Percentiles rank a stretch among this genome's conserved stretches.
Evolutionary conservation across 805 yeast genomes (phyloP).

Genomic region (Jamesozyma spencerorum): DNA sequence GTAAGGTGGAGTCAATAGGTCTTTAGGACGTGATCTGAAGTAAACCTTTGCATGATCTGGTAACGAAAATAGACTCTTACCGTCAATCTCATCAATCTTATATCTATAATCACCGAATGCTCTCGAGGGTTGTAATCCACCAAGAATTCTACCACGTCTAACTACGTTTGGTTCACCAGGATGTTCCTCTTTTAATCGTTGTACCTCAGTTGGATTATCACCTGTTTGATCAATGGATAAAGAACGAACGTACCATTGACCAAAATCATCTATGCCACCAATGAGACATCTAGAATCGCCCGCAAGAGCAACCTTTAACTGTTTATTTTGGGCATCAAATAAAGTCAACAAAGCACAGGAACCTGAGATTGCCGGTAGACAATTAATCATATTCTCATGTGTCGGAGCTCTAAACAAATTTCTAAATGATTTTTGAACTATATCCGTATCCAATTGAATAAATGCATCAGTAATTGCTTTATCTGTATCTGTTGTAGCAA

Average conservation of each 20-base stretch:
- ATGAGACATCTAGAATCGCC: slow-evolving; percentile 93
- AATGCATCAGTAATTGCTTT: slow-evolving; percentile 73
- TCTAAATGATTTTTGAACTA: slow-evolving; percentile 67
- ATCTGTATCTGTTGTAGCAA: slow-evolving; percentile 42
- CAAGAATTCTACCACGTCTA: slow-evolving; percentile 81
- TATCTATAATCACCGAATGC: slow-evolving; percentile 97
- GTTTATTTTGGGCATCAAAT: slow-evolving; percentile 66
- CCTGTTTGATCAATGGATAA: slow-evolving; percentile 92
- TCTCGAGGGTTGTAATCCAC: slow-evolving; percentile 88
- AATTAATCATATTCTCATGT: slow-evolving; percentile 46
- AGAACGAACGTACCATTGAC: slow-evolving; percentile 82
- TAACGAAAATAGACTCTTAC: slow-evolving; percentile 40
- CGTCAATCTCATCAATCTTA: slow-evolving; percentile 55
- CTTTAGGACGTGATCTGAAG: slow-evolving; percentile 66
- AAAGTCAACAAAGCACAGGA: slow-evolving; percentile 86
- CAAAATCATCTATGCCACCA: slow-evolving; percentile 52
- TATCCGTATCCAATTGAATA: slow-evolving; percentile 72
- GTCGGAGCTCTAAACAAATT: slow-evolving; percentile 59
- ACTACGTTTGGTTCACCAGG: slow-evolving; percentile 83
- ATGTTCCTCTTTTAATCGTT: slow-evolving; percentile 74
- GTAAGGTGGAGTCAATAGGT: slow-evolving; percentile 83
- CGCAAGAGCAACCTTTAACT: slow-evolving; percentile 82
- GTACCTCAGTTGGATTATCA: slow-evolving; percentile 77
- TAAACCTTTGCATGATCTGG: slow-evolving; percentile 77
- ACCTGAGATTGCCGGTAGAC: slow-evolving; percentile 92